Evolutionary conservation across 345 rosid species (phyloP).

Genomic region (Turnera subulata): DNA sequence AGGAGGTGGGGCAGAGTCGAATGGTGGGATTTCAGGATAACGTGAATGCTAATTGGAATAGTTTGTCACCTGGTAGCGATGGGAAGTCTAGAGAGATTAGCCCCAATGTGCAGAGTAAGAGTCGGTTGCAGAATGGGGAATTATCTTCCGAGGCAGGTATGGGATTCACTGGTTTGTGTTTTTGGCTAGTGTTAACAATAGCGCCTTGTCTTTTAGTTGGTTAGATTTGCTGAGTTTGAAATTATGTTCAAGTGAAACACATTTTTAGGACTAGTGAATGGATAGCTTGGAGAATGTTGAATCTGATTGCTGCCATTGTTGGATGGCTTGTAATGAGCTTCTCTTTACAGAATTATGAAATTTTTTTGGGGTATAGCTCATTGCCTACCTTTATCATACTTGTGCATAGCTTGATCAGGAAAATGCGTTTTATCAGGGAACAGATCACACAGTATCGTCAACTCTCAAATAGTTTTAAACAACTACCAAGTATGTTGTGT

Average conservation of each 20-base stretch:
- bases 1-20: slow-evolving; percentile 34
- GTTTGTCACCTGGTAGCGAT: slow-evolving; percentile 41
- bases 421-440: no score
- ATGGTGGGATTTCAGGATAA: slow-evolving; percentile 33
- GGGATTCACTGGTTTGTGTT: background rate
- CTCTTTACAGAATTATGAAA: no score
- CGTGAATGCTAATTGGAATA: slow-evolving; percentile 41
- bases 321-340: background rate
- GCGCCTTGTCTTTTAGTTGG: background rate
- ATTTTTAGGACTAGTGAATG: background rate
- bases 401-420: no score
- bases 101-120: slow-evolving; percentile 50
- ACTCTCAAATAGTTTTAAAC: no score
- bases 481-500: no score
- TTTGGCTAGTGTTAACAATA: no score
- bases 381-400: no score
- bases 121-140: slow-evolving; percentile 58
- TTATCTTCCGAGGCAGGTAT: slow-evolving; percentile 66
- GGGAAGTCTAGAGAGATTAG: slow-evolving; percentile 50
- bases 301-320: background rate
- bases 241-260: background rate
- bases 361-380: no score
- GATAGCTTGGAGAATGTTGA: background rate
- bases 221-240: background rate
- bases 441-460: no score